These are phyloP conservation scores for Fusarium verticillioides DNA, from an alignment of 2,329 filamentous ascomycete species.

Conservation along the genomic window DNA sequence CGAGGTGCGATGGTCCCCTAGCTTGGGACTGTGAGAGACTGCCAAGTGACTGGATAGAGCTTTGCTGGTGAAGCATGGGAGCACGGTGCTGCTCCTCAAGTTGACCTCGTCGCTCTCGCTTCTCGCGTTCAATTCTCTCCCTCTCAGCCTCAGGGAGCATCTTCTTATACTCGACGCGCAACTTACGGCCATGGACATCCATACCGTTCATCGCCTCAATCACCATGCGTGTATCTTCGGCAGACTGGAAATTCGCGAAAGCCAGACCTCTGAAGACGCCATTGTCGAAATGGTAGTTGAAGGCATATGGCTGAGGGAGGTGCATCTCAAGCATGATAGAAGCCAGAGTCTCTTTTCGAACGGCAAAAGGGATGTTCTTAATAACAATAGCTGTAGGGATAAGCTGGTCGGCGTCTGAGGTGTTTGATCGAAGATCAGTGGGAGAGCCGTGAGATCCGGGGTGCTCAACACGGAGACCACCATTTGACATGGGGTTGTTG, in stretches of 20 bases:
- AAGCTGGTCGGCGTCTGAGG: slow-evolving; percentile 79
- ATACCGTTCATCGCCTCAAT: slow-evolving; percentile 96
- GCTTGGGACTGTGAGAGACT: slow-evolving; percentile 72
- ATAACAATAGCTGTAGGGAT: slow-evolving; percentile 99
- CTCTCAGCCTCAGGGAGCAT: slow-evolving; percentile 96
- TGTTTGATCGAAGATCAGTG: slow-evolving; percentile 54
- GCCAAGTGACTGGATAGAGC: slow-evolving; percentile 83
- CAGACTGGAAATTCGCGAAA: slow-evolving; percentile 97
- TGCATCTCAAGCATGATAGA: slow-evolving; percentile 94
- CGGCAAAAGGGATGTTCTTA: slow-evolving; percentile 99
- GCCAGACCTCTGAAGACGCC: slow-evolving; percentile 95
- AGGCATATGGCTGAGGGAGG: slow-evolving; percentile 94
- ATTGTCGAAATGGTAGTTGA: slow-evolving; percentile 99
- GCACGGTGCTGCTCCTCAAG: slow-evolving; percentile 95
- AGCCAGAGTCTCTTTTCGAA: slow-evolving; percentile 95
- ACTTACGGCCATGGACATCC: slow-evolving; percentile 92
- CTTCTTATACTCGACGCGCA: slow-evolving; percentile 99
- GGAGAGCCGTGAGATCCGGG: slow-evolving; percentile 55
- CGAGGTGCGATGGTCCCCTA: slow-evolving; percentile 57
- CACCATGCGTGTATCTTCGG: slow-evolving; percentile 91
- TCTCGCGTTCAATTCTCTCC: slow-evolving; percentile 96
- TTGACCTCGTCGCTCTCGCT: slow-evolving; percentile 94
- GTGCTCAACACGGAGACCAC: slow-evolving; percentile 58
- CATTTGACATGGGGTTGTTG: slow-evolving; percentile 52
- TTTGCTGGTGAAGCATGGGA: slow-evolving; percentile 81